Conservation (phyloP, 345 rosid genomes). For the Aurinia saxatilis region DNA sequence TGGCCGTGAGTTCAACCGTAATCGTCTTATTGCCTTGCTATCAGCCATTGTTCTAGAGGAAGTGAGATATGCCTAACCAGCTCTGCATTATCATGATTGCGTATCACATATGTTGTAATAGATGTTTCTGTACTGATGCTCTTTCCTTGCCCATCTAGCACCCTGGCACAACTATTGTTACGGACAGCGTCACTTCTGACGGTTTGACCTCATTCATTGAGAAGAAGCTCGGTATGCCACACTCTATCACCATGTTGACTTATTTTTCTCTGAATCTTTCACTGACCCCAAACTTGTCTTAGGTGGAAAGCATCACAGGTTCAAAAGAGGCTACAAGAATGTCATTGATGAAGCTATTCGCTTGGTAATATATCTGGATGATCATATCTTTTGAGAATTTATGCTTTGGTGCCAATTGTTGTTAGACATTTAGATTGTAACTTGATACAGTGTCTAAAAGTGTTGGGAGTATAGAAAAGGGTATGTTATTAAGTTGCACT, state of each 20-base stretch:
- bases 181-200: constrained; percentile 98
- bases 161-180: constrained; percentile 93
- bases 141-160: constrained; percentile 42
- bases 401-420: neutral
- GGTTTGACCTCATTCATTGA: constrained; percentile 82
- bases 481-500: neutral
- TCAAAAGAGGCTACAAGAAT: constrained; percentile 96
- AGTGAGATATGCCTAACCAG: constrained; percentile 40
- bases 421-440: neutral
- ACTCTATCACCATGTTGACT: neutral
- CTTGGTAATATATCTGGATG: constrained; percentile 45
- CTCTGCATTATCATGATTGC: neutral
- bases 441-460: neutral
- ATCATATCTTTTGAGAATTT: neutral
- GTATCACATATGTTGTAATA: constrained; percentile 1
- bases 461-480: neutral
- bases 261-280: neutral
- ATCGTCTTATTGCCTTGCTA: constrained; percentile 81
- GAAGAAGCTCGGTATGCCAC: constrained; percentile 71
- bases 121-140: neutral
- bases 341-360: constrained; percentile 95
- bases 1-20: constrained; percentile 85
- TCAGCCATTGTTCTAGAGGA: constrained; percentile 96
- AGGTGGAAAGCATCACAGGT: constrained; percentile 96
- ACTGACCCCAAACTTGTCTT: constrained; percentile 12